Evolutionary conservation across 2,329 filamentous ascomycete genomes (phyloP).

Genomic region (Alternaria triticina): DNA sequence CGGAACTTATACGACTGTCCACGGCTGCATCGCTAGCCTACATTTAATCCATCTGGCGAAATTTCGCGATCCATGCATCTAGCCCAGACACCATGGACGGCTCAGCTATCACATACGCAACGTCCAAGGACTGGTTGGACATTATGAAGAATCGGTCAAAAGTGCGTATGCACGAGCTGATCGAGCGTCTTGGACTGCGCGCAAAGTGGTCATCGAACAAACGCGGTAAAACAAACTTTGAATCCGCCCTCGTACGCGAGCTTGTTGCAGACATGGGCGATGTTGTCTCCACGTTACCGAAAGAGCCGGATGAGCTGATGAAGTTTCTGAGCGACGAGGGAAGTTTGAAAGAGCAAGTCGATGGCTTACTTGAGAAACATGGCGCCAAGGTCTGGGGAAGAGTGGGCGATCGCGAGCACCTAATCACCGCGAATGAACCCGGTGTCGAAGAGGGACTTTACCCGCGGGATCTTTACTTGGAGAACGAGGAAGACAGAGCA

Average conservation of each 20-base stretch:
- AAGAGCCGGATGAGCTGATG: conserved; percentile 43
- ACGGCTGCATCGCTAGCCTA: not conserved
- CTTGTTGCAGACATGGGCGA: conserved; percentile 45
- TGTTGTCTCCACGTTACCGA: conserved; percentile 39
- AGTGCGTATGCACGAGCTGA: conserved; percentile 47
- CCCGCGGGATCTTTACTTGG: conserved; percentile 40
- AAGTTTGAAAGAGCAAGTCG: conserved; percentile 39
- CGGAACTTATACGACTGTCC: not conserved
- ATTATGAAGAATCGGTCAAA: conserved; percentile 47
- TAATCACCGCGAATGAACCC: conserved; percentile 40
- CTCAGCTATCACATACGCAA: conserved; percentile 37
- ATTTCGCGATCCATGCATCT: conserved; percentile 13
- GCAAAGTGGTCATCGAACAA: conserved; percentile 49
- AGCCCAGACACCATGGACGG: conserved; percentile 27
- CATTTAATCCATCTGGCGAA: not conserved
- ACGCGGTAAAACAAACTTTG: conserved; percentile 47
- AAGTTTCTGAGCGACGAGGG: conserved; percentile 35
- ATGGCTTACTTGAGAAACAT: conserved; percentile 40
- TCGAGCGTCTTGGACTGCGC: conserved; percentile 42
- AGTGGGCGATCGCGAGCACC: conserved; percentile 38
- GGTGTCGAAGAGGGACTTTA: conserved; percentile 42
- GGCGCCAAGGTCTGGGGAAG: conserved; percentile 43
- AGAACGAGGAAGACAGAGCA: conserved; percentile 39
- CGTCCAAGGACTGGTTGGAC: conserved; percentile 45
- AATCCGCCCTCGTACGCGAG: conserved; percentile 42